Conservation (phyloP, 2,329 filamentous ascomycete species). For the Colletotrichum sansevieriae region DNA sequence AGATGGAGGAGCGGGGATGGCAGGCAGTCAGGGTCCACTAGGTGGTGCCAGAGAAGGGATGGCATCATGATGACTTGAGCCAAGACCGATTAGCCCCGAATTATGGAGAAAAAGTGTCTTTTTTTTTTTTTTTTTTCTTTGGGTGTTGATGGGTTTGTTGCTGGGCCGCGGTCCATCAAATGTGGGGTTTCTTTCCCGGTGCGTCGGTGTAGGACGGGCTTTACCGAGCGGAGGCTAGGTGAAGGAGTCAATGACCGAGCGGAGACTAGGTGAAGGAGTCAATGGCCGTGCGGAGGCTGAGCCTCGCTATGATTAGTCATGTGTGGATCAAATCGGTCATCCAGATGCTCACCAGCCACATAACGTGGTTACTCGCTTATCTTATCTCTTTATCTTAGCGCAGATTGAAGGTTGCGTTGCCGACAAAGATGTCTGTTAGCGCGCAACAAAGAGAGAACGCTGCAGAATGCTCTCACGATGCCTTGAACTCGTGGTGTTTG, state of each 20-base stretch:
- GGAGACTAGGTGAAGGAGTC: slow-evolving; percentile 2
- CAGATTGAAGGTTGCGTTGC: slow-evolving; percentile 11
- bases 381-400: slow-evolving; percentile 6
- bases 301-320: neutral
- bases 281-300: neutral
- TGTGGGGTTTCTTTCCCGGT: neutral
- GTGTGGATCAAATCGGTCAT: slow-evolving; percentile 1
- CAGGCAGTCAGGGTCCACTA: neutral
- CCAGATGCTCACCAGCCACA: neutral
- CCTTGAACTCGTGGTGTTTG: too few species aligned
- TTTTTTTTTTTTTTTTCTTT: neutral
- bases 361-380: neutral
- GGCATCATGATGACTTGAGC: slow-evolving; percentile 41
- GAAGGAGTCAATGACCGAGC: slow-evolving; percentile 3
- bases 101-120: neutral
- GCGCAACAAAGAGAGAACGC: neutral
- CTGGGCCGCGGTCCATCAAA: neutral
- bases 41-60: slow-evolving; percentile 6
- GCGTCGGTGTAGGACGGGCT: neutral
- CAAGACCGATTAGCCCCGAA: slow-evolving; percentile 7
- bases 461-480: too few species aligned
- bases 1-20: neutral
- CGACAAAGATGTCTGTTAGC: slow-evolving; percentile 23
- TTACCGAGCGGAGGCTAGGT: slow-evolving; percentile 9
- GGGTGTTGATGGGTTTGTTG: neutral